Percentiles rank a stretch among this genome's conserved stretches.
Conservation (phyloP, 2,329 filamentous ascomycete species). For the Elsinoe arachidis region DNA sequence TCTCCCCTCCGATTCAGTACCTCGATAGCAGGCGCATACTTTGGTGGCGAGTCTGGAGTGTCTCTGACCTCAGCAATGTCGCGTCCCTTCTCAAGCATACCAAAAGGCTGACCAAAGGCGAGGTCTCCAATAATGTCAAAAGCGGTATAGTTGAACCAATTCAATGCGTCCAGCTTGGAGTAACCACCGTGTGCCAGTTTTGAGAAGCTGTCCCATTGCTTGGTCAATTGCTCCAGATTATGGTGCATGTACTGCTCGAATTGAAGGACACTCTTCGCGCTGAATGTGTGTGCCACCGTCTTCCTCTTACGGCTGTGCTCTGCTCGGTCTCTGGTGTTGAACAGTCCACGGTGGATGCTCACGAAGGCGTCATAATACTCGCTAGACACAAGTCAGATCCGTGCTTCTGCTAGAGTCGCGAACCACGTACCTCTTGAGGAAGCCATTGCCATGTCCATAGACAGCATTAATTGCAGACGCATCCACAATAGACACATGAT, state of each 20-base stretch:
- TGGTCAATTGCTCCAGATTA: conserved; percentile 66
- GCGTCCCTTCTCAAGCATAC: conserved; percentile 68
- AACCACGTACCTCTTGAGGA: conserved; percentile 36
- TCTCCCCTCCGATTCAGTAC: conserved; percentile 83
- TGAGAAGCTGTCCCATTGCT: conserved; percentile 61
- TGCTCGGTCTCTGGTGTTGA: conserved; percentile 74
- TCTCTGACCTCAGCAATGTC: conserved; percentile 67
- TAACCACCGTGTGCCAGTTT: conserved; percentile 44
- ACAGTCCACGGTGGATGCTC: conserved; percentile 73
- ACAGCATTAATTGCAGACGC: conserved; percentile 65
- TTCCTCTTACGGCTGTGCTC: conserved; percentile 88
- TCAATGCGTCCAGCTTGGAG: conserved; percentile 61
- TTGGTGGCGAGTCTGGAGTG: conserved; percentile 51
- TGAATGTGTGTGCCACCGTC: conserved; percentile 80
- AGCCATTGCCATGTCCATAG: conserved; percentile 56
- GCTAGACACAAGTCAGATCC: conserved; percentile 33
- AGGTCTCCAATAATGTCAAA: conserved; percentile 53
- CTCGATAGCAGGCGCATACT: conserved; percentile 71
- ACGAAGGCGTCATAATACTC: conserved; percentile 91
- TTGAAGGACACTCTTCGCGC: conserved; percentile 67
- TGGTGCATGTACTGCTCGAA: conserved; percentile 83
- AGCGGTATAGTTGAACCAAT: conserved; percentile 69
- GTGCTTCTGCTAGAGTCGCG: background rate
- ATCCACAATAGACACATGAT: conserved; percentile 75
- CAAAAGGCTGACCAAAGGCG: conserved; percentile 69